Evolutionary conservation across 495 filamentous ascomycete species (phyloP).

Genomic region (Penicillium silybi): DNA sequence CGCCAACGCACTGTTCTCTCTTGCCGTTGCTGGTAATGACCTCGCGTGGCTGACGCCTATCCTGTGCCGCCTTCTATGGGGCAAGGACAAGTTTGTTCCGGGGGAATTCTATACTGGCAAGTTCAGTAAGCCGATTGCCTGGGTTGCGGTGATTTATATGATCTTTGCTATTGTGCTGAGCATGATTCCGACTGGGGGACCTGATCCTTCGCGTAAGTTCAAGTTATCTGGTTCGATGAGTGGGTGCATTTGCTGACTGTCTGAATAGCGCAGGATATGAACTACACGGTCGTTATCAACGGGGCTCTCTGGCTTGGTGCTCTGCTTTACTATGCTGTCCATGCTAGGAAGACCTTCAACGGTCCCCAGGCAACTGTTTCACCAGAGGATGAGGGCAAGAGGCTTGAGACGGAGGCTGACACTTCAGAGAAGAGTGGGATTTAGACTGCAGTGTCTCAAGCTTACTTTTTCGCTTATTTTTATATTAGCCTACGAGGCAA

Average conservation of each 20-base stretch:
- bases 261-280: constrained; percentile 50
- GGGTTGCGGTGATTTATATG: constrained; percentile 50
- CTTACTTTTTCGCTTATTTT: background rate
- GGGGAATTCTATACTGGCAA: constrained; percentile 59
- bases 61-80: constrained; percentile 59
- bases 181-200: constrained; percentile 54
- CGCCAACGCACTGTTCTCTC: constrained; percentile 57
- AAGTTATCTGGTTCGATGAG: background rate
- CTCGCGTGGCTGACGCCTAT: constrained; percentile 64
- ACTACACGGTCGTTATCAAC: constrained; percentile 64
- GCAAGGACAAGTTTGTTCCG: constrained; percentile 56
- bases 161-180: constrained; percentile 47
- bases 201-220: constrained; percentile 38
- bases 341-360: constrained; percentile 67
- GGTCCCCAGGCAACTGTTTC: constrained; percentile 64
- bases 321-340: constrained; percentile 58
- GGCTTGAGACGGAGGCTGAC: constrained; percentile 2
- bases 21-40: constrained; percentile 59
- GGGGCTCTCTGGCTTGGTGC: constrained; percentile 57
- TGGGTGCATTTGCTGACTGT: constrained; percentile 9
- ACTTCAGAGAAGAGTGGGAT: background rate
- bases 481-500: background rate
- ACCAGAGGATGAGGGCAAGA: constrained; percentile 22
- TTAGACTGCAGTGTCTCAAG: background rate
- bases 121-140: constrained; percentile 50